A percentile compares a stretch with the other conserved stretches of the same genome.
phyloP scores from a whole-genome alignment of 768 basidiomycete species.

The Lentinula edodes region DNA sequence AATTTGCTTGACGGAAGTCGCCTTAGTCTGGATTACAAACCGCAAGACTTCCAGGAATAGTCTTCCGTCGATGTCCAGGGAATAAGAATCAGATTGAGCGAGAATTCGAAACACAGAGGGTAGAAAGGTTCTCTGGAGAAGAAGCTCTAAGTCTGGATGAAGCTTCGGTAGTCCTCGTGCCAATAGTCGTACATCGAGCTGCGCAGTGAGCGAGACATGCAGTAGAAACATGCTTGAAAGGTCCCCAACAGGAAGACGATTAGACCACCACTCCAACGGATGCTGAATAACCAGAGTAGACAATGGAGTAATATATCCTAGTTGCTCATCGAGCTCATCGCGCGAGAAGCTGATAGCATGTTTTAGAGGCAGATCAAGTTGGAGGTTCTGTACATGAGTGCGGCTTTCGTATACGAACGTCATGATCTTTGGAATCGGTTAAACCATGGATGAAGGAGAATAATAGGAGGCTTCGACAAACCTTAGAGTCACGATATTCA shows the following conservation, averaged over 20 bases:
- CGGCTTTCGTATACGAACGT: conserved; percentile 47
- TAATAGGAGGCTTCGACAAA: conserved; percentile 13
- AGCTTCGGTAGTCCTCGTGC: not conserved
- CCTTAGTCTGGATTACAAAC: not conserved
- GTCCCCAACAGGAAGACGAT: not conserved
- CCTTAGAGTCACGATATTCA: conserved; percentile 63
- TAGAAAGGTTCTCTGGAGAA: conserved; percentile 17
- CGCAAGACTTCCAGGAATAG: not conserved
- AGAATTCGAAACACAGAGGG: conserved; percentile 12
- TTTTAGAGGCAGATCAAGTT: conserved; percentile 9
- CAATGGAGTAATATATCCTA: not conserved
- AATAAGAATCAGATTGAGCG: not conserved
- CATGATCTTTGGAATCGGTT: conserved; percentile 35
- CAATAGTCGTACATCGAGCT: not conserved
- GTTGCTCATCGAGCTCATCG: not conserved
- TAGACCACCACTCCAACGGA: conserved; percentile 20
- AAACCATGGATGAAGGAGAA: not conserved
- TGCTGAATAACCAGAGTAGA: conserved; percentile 33
- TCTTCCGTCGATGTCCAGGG: not conserved
- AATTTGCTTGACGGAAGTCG: not conserved
- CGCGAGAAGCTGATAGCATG: not conserved
- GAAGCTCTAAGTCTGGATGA: not conserved
- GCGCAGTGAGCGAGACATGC: conserved; percentile 10
- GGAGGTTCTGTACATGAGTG: not conserved
- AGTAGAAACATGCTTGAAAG: conserved; percentile 21